These are phyloP conservation scores for Trichophyton verrucosum DNA, from an alignment of 2,329 filamentous ascomycete species.

Conservation along the genomic window DNA sequence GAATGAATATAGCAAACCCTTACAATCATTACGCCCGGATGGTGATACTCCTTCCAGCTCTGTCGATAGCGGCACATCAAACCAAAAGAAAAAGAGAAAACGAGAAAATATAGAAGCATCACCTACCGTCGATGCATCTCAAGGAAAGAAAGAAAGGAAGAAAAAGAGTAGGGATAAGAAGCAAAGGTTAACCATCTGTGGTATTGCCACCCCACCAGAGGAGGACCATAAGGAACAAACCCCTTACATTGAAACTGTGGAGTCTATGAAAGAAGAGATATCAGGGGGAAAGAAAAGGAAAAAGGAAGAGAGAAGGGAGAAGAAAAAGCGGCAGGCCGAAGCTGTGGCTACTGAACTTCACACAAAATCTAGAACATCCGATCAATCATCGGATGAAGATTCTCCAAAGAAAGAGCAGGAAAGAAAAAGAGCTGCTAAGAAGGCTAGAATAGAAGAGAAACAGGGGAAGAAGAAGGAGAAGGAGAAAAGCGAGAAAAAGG, in stretches of 20 bases:
- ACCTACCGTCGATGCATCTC: not conserved
- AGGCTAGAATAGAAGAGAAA: slow-evolving; percentile 6
- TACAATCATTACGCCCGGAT: not conserved
- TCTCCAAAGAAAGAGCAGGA: slow-evolving; percentile 11
- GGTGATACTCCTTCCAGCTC: not conserved
- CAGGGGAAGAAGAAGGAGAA: slow-evolving; percentile 6
- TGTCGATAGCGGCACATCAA: slow-evolving; percentile 17
- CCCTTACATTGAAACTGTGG: slow-evolving; percentile 11
- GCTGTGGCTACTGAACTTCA: not conserved
- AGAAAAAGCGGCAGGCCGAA: slow-evolving; percentile 11
- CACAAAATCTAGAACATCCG: slow-evolving; percentile 7
- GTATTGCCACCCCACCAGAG: not conserved
- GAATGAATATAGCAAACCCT: not conserved
- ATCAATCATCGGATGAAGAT: not conserved
- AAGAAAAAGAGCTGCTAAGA: slow-evolving; percentile 22
- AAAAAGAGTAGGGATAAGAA: slow-evolving; percentile 3
- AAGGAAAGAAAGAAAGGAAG: slow-evolving; percentile 13
- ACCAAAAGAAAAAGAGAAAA: slow-evolving; percentile 19
- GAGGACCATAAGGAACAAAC: not conserved
- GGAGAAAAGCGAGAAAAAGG: not conserved
- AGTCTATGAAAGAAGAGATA: slow-evolving; percentile 14
- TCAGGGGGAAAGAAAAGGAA: slow-evolving; percentile 8
- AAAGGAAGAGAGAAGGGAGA: slow-evolving; percentile 12
- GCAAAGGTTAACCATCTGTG: not conserved
- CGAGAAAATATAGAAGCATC: slow-evolving; percentile 16